Conservation (phyloP, 805 yeast species). For the Kluyveromyces dobzhanskii region DNA sequence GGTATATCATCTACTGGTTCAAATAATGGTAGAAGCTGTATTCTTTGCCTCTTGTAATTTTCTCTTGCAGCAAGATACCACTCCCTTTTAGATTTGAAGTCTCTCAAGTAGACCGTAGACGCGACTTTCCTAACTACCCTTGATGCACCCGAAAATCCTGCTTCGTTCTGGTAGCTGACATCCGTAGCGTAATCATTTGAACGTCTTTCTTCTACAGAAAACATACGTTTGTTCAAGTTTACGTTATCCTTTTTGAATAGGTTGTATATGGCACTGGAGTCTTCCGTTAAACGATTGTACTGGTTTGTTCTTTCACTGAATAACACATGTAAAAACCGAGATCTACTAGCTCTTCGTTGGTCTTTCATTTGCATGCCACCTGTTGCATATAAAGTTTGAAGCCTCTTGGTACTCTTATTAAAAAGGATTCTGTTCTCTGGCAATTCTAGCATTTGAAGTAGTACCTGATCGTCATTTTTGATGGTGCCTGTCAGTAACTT, state of each 20-base stretch:
- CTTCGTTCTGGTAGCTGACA: conserved; percentile 3
- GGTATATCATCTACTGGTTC: background rate
- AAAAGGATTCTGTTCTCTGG: background rate
- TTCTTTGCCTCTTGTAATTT: conserved; percentile 60
- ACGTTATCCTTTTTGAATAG: conserved; percentile 27
- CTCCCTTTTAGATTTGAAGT: conserved; percentile 13
- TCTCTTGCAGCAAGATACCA: conserved; percentile 63
- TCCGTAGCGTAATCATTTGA: conserved; percentile 55
- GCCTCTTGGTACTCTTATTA: background rate
- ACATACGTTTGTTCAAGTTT: conserved; percentile 33
- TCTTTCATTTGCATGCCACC: too few species aligned
- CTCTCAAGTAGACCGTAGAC: conserved; percentile 6
- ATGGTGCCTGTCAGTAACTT: background rate
- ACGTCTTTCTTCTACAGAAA: conserved; percentile 39
- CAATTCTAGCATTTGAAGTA: background rate
- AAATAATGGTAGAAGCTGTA: conserved; percentile 31
- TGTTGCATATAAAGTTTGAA: background rate
- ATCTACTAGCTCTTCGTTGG: too few species aligned
- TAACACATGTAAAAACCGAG: too few species aligned
- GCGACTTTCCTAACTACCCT: background rate
- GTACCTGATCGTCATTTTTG: background rate
- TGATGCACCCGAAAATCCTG: background rate
- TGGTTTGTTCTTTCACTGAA: too few species aligned
- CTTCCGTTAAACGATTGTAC: too few species aligned
- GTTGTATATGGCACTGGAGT: conserved; percentile 8